Base-by-base conservation (phyloP, 768 basidiomycete species). In the Lentinula detonsa region DNA sequence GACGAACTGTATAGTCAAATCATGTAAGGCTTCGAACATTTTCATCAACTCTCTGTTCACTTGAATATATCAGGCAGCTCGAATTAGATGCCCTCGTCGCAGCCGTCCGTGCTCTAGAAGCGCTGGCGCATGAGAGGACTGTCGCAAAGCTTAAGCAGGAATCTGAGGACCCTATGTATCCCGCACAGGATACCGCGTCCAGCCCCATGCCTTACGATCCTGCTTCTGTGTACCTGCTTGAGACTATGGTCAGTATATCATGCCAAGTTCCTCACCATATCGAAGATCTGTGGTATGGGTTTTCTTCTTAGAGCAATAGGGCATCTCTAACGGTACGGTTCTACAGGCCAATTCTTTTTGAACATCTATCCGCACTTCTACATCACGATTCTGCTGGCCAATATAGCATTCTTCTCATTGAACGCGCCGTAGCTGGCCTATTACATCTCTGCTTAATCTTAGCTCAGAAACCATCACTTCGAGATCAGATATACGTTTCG, bases 1-100 rank as follows among this genome's bases (percentile, higher is more conserved):
- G 97, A 99, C 65, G 94, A 97, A 69, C 79, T 99, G 2, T 98
- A 98, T 74, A 85, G 82, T 45, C 93, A 98, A 69, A 94, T 98
- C 35, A 86, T 90, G 95, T 96, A 69, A 69, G 91, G 18, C 13
- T 59, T 49, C n/a, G 55, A 49, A 18, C 40, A 31, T 35, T 56
- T 21, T 57, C 48, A 6, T 18, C 21, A 51, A 10, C 18, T 46
- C 18, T 5, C 16, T 18, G 34, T 51, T 39, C 18, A 40, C 61
- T 66, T 43, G 63, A 43, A 48, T 23, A 2, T 54, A 55, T 6
- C 65, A 96, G 93, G 77, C 82, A 87, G 69, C 80, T 97, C 7
- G 85, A 93, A 28, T 71, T 84, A 1, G 90, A 92, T 2, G 87
- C 95, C 3, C 77, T 98, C 23, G 77, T 91, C 15, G 90, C 94